Base-by-base conservation (phyloP, 2,329 filamentous ascomycete genomes). In the Pestalotiopsis fici region DNA sequence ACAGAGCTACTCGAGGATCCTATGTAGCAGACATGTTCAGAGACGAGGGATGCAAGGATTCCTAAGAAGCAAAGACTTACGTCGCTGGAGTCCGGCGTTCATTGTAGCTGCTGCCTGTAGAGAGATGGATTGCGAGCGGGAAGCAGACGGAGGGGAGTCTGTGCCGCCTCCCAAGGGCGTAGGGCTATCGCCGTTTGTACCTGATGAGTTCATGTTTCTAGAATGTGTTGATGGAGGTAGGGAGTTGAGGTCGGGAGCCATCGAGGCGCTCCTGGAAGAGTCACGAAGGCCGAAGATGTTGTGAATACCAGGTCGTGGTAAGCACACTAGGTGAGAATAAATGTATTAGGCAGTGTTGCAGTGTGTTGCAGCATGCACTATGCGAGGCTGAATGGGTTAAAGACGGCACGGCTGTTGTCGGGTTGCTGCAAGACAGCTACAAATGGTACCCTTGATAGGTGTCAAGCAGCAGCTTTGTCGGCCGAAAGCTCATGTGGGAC, bases 81-180 rank as follows among this genome's bases (percentile, higher is more conserved):
- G 83, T 76, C 85, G 80, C 71, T 92, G 89, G 31, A 94, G 87
- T 64, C 93, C 89, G 31, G 92, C 91, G 77, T 95, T 95, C 79
- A 95, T 87, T 56, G 91, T 90, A 7, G 92, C 92, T 13, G 93
- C 89, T 64, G 92, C 92, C 76, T 92, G 92, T 11, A 96, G 85
- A 15, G 92, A 94, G 69, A 88, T 86, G 54, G 91, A 89, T 39
- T 91, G 87, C 62, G 88, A 89, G 72, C 91, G 85, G 47, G 89
- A 87, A 57, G 90, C 89, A 60, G 87, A 84, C 37, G 88, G 87
- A 28, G 88, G 86, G 27, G 87, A 88, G 68, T 86, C 83, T 71
- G 80, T 77, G 50, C 77, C 77, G 12, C 77, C 77, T 11, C n/a
- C 57, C 23, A 31, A 57, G 37, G 76, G 65, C 65, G 71, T 73